Conservation (phyloP, 2,329 filamentous ascomycete species). For the Trichoderma gracile region DNA sequence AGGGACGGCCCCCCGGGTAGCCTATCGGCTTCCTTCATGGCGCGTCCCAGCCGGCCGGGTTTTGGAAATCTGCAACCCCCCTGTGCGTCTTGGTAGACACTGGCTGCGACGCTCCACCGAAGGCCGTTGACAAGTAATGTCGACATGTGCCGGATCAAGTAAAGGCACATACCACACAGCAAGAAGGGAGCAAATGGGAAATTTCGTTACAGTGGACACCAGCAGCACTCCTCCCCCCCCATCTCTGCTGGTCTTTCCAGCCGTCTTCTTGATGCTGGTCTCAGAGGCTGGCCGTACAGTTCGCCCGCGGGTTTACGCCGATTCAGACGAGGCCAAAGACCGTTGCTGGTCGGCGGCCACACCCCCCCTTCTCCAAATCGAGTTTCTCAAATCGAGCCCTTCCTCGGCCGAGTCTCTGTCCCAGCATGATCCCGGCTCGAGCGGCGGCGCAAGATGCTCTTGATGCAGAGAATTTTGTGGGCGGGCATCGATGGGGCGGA, state of each 20-base stretch:
- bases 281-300: neutral
- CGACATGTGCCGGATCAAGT: constrained; percentile 14
- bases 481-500: neutral
- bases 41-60: constrained; percentile 12
- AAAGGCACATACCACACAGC: neutral
- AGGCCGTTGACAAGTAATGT: neutral
- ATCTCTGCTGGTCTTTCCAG: neutral
- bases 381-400: neutral
- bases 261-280: neutral
- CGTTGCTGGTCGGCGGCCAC: constrained; percentile 10
- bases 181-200: constrained; percentile 7
- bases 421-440: constrained; percentile 9
- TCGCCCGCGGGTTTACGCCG: neutral
- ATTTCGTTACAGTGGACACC: constrained; percentile 15
- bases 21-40: constrained; percentile 12
- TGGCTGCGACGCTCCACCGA: constrained; percentile 8
- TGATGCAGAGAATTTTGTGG: constrained; percentile 18
- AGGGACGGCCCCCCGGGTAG: neutral
- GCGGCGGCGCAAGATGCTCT: neutral
- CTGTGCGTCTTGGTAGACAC: neutral
- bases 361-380: constrained; percentile 1
- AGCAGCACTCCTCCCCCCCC: neutral
- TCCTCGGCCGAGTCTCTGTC: neutral
- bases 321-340: neutral
- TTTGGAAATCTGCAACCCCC: constrained; percentile 13